These are phyloP conservation scores for Persicaria tinctoria DNA, from an alignment of 148 eudicot genomes.

Conservation along the genomic window DNA sequence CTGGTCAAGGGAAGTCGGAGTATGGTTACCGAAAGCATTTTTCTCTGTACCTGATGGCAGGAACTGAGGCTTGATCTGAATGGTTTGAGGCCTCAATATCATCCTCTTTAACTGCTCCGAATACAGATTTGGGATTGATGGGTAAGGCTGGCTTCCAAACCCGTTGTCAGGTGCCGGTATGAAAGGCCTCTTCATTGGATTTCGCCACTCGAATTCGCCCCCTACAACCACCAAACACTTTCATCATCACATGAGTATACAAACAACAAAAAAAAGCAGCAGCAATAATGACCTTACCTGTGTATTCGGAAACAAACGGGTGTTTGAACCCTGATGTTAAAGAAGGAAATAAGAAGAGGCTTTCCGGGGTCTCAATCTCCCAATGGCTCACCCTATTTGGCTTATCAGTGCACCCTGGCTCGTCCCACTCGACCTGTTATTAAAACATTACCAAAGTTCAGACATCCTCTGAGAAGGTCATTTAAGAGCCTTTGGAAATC, in stretches of 20 bases:
- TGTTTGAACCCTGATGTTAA: constrained; percentile 70
- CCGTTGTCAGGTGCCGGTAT: constrained; percentile 38
- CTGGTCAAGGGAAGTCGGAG: constrained; percentile 22
- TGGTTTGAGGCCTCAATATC: constrained; percentile 44
- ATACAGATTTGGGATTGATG: constrained; percentile 54
- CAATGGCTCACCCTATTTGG: constrained; percentile 74
- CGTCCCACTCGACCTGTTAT: constrained; percentile 89
- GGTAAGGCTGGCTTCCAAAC: constrained; percentile 31
- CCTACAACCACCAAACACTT: constrained; percentile 36
- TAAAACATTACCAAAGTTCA: background rate
- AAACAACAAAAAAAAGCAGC: background rate
- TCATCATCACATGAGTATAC: constrained; percentile 24
- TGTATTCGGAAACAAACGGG: constrained; percentile 50
- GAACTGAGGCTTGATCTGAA: constrained; percentile 30
- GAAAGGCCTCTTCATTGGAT: constrained; percentile 49
- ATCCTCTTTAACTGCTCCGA: constrained; percentile 71
- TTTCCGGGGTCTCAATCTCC: constrained; percentile 94
- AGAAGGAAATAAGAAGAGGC: constrained; percentile 89
- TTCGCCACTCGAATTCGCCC: constrained; percentile 68
- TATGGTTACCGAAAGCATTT: constrained; percentile 10
- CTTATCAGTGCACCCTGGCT: constrained; percentile 78
- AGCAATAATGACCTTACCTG: constrained; percentile 51
- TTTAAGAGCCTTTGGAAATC: background rate
- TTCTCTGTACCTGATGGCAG: constrained; percentile 17
- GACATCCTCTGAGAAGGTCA: background rate